Conservation (phyloP, 768 basidiomycete genomes). For the Auriscalpium vulgare region DNA sequence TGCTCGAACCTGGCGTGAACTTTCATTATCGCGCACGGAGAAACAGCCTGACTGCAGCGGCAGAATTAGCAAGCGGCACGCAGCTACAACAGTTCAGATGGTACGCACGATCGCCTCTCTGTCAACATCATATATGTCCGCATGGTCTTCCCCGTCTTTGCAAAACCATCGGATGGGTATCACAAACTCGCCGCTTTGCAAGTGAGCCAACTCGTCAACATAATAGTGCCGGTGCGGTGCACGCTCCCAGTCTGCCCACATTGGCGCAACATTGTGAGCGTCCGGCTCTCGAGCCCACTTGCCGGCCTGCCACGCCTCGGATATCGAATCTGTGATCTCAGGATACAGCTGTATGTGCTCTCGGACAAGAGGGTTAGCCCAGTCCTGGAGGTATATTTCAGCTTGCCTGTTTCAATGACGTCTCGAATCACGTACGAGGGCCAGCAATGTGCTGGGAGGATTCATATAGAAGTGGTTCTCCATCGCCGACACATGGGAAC, state of each 20-base stretch:
- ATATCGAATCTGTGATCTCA: conserved; percentile 13
- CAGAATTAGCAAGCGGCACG: neutral
- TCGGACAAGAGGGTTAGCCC: too few species aligned
- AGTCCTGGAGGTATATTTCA: too few species aligned
- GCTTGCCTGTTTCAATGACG: too few species aligned
- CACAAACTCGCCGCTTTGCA: conserved; percentile 10
- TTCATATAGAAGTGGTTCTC: conserved; percentile 27
- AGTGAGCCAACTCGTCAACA: conserved; percentile 19
- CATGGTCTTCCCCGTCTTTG: neutral
- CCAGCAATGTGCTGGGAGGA: neutral
- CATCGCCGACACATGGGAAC: conserved; percentile 15
- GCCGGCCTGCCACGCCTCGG: conserved; percentile 22
- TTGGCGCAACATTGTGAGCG: conserved; percentile 15
- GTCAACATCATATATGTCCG: neutral
- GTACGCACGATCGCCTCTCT: neutral
- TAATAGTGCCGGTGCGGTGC: conserved; percentile 17
- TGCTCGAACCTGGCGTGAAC: too few species aligned
- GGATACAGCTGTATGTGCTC: conserved; percentile 20
- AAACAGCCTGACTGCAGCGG: too few species aligned
- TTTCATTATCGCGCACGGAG: too few species aligned
- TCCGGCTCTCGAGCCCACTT: conserved; percentile 20
- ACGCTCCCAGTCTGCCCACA: conserved; percentile 23
- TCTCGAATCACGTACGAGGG: neutral
- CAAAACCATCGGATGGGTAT: conserved; percentile 19
- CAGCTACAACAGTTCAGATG: too few species aligned